phyloP scores from a whole-genome alignment of 257 asterid genomes.

The Penstemon newberryi region DNA sequence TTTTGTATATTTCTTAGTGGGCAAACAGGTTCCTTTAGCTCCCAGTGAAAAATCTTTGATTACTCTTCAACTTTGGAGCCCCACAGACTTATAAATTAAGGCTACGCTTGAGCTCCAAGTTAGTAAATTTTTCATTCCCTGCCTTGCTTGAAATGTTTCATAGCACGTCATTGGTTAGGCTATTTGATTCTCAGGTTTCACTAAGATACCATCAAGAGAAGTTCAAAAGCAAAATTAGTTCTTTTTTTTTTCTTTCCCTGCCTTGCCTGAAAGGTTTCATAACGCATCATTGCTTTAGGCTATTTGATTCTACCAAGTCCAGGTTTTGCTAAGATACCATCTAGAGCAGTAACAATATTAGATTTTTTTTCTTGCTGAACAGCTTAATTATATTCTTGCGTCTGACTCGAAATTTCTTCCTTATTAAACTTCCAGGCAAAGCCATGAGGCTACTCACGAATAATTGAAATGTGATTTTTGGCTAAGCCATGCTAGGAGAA shows the following conservation, averaged over 20 bases:
- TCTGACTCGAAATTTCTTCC: not conserved
- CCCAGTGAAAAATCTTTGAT: not conserved
- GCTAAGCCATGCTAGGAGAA: not conserved
- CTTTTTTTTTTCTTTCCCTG: not conserved
- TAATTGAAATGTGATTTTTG: constrained; percentile 7
- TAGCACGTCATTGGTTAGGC: not conserved
- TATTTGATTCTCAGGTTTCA: not conserved
- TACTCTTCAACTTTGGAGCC: constrained; percentile 9
- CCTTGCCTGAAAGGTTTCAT: constrained; percentile 7
- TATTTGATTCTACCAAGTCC: not conserved
- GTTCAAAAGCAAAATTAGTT: constrained; percentile 1
- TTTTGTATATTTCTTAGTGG: not conserved
- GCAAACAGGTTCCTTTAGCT: not conserved
- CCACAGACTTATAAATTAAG: not conserved
- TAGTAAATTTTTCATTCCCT: not conserved
- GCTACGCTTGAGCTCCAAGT: constrained; percentile 4
- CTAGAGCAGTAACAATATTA: not conserved
- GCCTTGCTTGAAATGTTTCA: constrained; percentile 3
- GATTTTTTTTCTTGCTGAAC: not conserved
- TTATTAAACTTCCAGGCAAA: constrained; percentile 5
- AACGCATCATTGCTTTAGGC: not conserved
- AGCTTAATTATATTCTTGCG: not conserved
- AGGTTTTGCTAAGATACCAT: not conserved
- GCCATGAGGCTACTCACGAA: not conserved
- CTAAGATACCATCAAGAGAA: not conserved